Conservation (phyloP, 2,329 filamentous ascomycete genomes). For the Ilyonectria sp. region DNA sequence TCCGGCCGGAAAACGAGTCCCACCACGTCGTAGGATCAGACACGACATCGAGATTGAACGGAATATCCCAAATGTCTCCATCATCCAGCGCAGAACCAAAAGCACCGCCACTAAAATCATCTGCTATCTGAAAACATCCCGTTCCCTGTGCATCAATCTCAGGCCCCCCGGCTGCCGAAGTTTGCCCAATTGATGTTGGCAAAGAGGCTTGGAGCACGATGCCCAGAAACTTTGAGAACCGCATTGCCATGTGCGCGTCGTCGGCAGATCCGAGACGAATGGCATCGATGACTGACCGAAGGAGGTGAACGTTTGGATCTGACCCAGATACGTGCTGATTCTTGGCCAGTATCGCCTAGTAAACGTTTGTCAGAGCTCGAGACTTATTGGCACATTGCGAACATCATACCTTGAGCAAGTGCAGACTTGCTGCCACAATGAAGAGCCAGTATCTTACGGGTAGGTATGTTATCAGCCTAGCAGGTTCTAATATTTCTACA, state of each 20-base stretch:
- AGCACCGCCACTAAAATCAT: neutral
- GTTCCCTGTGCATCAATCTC: neutral
- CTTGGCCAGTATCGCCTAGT: constrained; percentile 26
- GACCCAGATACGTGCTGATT: constrained; percentile 4
- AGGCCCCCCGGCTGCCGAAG: neutral
- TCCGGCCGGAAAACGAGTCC: constrained; percentile 26
- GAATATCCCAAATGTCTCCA: constrained; percentile 25
- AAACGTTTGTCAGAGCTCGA: neutral
- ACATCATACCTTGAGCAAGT: constrained; percentile 26
- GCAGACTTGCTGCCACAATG: constrained; percentile 34
- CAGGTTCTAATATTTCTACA: constrained; percentile 23
- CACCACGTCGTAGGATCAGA: constrained; percentile 34
- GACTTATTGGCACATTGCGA: neutral
- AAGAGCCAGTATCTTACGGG: constrained; percentile 35
- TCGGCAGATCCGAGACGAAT: constrained; percentile 29
- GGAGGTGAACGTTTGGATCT: constrained; percentile 28
- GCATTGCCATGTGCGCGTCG: constrained; percentile 35
- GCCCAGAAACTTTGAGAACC: constrained; percentile 34
- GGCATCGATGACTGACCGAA: constrained; percentile 25
- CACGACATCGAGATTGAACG: constrained; percentile 20
- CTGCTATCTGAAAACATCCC: neutral
- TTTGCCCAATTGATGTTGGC: constrained; percentile 3
- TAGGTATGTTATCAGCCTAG: constrained; percentile 19
- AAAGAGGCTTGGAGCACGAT: constrained; percentile 26
- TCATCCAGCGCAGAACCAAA: constrained; percentile 12